These are phyloP conservation scores for Ceratobasidium sp. DNA, from an alignment of 1,284 basidiomycete genomes.

Conservation along the genomic window DNA sequence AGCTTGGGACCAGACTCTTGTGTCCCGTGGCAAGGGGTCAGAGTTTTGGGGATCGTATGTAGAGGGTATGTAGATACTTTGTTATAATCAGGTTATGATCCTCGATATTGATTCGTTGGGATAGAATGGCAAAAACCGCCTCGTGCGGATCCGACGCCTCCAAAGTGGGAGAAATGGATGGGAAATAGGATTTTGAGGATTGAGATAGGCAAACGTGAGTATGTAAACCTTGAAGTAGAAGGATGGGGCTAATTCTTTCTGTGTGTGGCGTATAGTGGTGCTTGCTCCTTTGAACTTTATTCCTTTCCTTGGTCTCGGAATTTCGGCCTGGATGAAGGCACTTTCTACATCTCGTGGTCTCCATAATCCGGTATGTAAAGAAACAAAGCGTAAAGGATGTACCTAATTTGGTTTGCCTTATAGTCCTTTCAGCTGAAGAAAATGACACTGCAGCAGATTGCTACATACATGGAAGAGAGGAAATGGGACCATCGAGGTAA, in stretches of 20 bases:
- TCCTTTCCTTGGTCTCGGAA: conserved; percentile 75
- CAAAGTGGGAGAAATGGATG: conserved; percentile 61
- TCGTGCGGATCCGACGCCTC: conserved; percentile 55
- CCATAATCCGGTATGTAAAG: conserved; percentile 71
- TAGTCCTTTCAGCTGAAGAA: conserved; percentile 86
- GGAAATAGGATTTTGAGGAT: conserved; percentile 66
- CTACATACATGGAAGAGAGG: conserved; percentile 84
- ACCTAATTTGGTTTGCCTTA: conserved; percentile 12
- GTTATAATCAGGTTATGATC: background rate
- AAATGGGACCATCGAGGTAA: conserved; percentile 86
- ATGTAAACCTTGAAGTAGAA: background rate
- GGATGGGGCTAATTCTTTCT: background rate
- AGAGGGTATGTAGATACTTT: conserved; percentile 59
- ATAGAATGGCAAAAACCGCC: conserved; percentile 83
- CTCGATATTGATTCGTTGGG: background rate
- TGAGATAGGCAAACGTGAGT: conserved; percentile 65
- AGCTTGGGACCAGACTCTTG: conserved; percentile 82
- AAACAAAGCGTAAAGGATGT: background rate
- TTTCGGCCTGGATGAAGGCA: conserved; percentile 75
- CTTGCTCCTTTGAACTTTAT: conserved; percentile 76
- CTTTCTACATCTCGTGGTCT: conserved; percentile 77
- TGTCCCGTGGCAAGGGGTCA: conserved; percentile 79
- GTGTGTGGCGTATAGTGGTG: conserved; percentile 63
- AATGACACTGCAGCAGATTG: conserved; percentile 77
- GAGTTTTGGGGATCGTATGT: conserved; percentile 91